Evolutionary conservation across 768 basidiomycete genomes (phyloP), one percentile per base, ranked within the genome.

Genomic region (Termitomyces sp.): DNA sequence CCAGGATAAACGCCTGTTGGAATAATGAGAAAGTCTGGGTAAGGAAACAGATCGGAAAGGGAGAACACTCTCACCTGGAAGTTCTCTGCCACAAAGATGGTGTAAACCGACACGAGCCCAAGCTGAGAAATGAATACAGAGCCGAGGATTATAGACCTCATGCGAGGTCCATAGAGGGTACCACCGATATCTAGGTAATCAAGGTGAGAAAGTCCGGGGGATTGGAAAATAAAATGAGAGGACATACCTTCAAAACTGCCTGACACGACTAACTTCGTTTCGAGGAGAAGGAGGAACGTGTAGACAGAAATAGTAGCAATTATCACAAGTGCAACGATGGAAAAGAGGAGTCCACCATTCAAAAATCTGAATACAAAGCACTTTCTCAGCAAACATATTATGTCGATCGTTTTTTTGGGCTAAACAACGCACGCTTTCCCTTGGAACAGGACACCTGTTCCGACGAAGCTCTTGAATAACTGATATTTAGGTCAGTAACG

Each of bases 341-440:
- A 98, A 73, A 99, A 99, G 35, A 98, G 72, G 49, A 98, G 76
- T 7, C 96, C 95, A 51, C 97, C 97, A 58, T 98, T 98, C 75
- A 85, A 86, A 76, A 99, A 99, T 50, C 93, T 94, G 33, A 11
- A 23, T 32, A n/a, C 39, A 33, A n/a, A 9, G n/a, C n/a, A n/a
- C n/a, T n/a, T 25, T 16, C 33, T 48, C 10, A 16, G 47, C 23
- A 3, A 48, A 36, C 16, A 11, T 10, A 20, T n/a, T n/a, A 20
- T 22, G 10, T 36, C 46, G 22, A 3, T 2, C 3, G 7, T 9
- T 23, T 23, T 3, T 25, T 0, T 41, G 35, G 36, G 29, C 12
- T 40, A 3, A 39, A n/a, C 15, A 7, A 72, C 89, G 64, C 68
- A 94, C 89, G 86, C 97, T 73, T 92, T 96, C 50, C 94, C 97